Conservation (phyloP, 306 rosid species). For the Hippophae tibetana region DNA sequence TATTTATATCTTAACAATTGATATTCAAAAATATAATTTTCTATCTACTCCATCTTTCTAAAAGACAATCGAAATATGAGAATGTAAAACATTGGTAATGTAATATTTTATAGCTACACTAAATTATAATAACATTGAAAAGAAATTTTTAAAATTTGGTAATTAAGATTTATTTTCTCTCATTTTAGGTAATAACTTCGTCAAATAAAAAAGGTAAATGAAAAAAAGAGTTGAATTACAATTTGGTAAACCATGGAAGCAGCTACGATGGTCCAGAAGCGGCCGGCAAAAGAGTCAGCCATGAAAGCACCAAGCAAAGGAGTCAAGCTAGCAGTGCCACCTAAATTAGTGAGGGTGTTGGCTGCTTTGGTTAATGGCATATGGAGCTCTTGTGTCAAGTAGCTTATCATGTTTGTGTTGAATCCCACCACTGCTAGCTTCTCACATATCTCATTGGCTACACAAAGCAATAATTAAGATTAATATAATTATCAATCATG, state of each 20-base stretch:
- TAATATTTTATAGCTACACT: no score
- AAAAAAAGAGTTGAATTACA: slow-evolving; percentile 23
- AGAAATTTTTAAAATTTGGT: no score
- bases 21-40: no score
- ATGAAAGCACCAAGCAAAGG: slow-evolving; percentile 93
- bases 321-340: slow-evolving; percentile 82
- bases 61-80: no score
- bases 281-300: slow-evolving; percentile 67
- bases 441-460: slow-evolving; percentile 77
- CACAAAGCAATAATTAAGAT: background rate
- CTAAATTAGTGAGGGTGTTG: slow-evolving; percentile 73
- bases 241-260: slow-evolving; percentile 76
- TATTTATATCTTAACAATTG: no score
- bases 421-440: slow-evolving; percentile 96
- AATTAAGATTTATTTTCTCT: no score
- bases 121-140: no score
- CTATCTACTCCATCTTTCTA: no score
- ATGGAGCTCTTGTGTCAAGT: slow-evolving; percentile 71
- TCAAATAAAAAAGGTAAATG: no score
- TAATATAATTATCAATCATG: background rate
- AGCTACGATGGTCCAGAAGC: slow-evolving; percentile 62
- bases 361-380: slow-evolving; percentile 87
- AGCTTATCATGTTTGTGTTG: slow-evolving; percentile 70
- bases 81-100: no score
- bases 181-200: no score